A percentile compares a stretch with the other conserved stretches of the same genome.
Conservation (phyloP, 2,329 filamentous ascomycete species). For the Cordyceps javanica region DNA sequence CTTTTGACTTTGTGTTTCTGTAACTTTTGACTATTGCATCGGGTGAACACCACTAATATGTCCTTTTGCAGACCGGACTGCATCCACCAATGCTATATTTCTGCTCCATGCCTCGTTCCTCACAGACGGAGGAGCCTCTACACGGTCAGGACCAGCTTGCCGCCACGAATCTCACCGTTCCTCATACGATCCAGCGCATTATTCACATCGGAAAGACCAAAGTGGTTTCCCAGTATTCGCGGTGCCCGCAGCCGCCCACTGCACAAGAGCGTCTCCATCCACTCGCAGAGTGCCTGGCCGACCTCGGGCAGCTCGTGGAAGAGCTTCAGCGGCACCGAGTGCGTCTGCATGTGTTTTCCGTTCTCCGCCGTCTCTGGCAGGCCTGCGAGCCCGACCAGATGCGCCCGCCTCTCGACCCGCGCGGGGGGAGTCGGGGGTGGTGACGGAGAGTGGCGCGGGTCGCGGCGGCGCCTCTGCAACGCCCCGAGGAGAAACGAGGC, state of each 20-base stretch:
- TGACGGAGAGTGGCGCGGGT: constrained; percentile 20
- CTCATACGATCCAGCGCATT: constrained; percentile 59
- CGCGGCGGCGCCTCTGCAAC: constrained; percentile 23
- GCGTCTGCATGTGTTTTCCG: constrained; percentile 43
- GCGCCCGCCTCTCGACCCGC: constrained; percentile 24
- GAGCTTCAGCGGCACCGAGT: constrained; percentile 68
- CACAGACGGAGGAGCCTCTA: neutral
- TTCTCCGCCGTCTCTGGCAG: constrained; percentile 53
- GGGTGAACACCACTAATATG: no score
- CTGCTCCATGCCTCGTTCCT: no score
- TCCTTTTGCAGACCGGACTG: no score
- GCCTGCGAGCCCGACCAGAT: constrained; percentile 63
- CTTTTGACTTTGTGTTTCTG: no score
- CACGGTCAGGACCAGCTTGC: constrained; percentile 54
- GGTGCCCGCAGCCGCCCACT: constrained; percentile 49
- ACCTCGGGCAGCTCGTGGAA: constrained; percentile 63
- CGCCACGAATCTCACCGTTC: constrained; percentile 60
- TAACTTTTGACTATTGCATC: no score
- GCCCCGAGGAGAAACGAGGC: constrained; percentile 52
- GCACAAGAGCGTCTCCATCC: constrained; percentile 61
- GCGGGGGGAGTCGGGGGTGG: constrained; percentile 33
- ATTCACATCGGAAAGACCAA: constrained; percentile 63
- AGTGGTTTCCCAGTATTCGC: constrained; percentile 57
- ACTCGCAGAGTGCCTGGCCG: constrained; percentile 56
- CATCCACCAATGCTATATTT: neutral